These are phyloP conservation scores for Coffea humblotiana DNA, from an alignment of 305 asterid species.

Conservation along the genomic window DNA sequence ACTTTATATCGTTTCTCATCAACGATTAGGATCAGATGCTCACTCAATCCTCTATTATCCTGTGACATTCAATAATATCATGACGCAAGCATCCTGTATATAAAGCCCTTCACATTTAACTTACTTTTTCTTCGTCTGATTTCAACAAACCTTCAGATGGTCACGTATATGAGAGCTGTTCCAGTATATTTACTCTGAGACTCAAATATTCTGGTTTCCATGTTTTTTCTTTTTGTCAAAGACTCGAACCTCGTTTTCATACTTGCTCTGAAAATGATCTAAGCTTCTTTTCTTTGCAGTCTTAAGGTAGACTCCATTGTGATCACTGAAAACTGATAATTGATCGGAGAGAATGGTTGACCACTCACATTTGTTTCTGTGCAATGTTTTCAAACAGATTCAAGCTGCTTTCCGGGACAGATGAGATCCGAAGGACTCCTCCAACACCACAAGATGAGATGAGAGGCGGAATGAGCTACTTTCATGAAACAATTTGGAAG, in stretches of 20 bases:
- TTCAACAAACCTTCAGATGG: background rate
- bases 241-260: background rate
- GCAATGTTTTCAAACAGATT: slow-evolving; percentile 48
- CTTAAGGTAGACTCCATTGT: background rate
- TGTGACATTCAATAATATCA: background rate
- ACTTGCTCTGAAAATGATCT: background rate
- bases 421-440: slow-evolving; percentile 89
- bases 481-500: slow-evolving; percentile 97
- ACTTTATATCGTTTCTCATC: background rate
- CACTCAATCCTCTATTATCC: background rate
- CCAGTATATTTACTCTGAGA: background rate
- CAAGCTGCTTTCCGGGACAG: slow-evolving; percentile 99
- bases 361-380: slow-evolving; percentile 3
- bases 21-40: too few relatives aligned
- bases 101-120: background rate
- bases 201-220: background rate
- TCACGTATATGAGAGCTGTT: background rate
- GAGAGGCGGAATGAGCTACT: slow-evolving; percentile 99
- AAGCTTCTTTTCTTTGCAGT: background rate
- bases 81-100: background rate
- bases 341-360: background rate
- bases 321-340: background rate
- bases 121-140: background rate
- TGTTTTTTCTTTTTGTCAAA: slow-evolving; percentile 1
- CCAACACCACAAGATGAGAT: slow-evolving; percentile 98